Conservation (phyloP, 768 basidiomycete species). For the Boletus tomentosulus region DNA sequence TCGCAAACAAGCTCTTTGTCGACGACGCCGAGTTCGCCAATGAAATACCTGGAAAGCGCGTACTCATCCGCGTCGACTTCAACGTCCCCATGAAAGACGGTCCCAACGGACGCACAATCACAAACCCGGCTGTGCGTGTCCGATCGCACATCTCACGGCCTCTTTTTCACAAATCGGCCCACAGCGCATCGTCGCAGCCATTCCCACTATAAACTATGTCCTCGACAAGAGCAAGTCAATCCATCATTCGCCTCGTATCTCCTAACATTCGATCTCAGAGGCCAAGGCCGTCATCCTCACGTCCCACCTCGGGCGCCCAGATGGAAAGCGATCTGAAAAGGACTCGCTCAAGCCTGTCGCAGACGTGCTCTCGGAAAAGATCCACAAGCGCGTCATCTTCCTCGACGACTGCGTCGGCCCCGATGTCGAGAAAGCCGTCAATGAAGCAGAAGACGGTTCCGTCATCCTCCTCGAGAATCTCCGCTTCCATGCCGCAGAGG, state of each 20-base stretch:
- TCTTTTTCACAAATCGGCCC: constrained; percentile 7
- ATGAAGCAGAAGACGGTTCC: constrained; percentile 53
- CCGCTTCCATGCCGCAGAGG: constrained; percentile 98
- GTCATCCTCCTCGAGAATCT: constrained; percentile 94
- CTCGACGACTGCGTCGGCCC: constrained; percentile 81
- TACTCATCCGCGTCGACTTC: constrained; percentile 94
- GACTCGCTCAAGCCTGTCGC: constrained; percentile 90
- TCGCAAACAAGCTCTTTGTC: constrained; percentile 92
- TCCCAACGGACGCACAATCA: constrained; percentile 80
- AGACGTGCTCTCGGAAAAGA: constrained; percentile 45
- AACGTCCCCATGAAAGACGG: constrained; percentile 85
- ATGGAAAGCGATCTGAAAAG: constrained; percentile 84
- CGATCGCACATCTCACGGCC: constrained; percentile 7
- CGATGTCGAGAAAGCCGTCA: constrained; percentile 76
- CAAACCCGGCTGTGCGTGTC: constrained; percentile 85
- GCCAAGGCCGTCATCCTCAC: constrained; percentile 86
- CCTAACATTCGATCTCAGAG: constrained; percentile 38
- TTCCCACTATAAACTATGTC: constrained; percentile 94
- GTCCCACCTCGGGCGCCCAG: constrained; percentile 97
- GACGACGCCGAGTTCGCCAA: constrained; percentile 57
- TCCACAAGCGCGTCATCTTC: constrained; percentile 71
- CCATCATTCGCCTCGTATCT: not conserved
- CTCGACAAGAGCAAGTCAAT: constrained; percentile 65
- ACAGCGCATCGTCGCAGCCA: constrained; percentile 94
- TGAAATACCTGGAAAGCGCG: constrained; percentile 79